A percentile compares a stretch with the other conserved stretches of the same genome.
Conservation (phyloP, 2,329 filamentous ascomycete species). For the Mycocentrospora acerina region DNA sequence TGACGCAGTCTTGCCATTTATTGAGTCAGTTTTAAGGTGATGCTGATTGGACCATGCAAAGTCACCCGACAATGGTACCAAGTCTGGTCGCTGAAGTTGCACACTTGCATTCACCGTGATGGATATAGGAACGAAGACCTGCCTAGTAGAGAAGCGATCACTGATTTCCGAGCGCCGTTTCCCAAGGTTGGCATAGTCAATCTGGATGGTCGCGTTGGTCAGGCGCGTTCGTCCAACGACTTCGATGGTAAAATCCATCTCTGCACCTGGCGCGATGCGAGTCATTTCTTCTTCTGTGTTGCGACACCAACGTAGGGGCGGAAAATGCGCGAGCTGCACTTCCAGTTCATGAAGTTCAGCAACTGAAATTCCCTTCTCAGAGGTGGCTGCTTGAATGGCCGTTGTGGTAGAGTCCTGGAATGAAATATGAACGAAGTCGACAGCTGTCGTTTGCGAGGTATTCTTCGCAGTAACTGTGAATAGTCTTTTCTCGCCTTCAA, state of each 20-base stretch:
- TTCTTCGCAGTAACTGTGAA: constrained; percentile 84
- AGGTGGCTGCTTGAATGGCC: constrained; percentile 72
- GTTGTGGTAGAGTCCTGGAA: constrained; percentile 86
- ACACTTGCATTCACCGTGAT: constrained; percentile 92
- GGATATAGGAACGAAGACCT: constrained; percentile 76
- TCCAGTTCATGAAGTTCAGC: constrained; percentile 86
- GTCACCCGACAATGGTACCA: constrained; percentile 69
- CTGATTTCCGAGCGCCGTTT: constrained; percentile 66
- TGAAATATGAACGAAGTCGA: constrained; percentile 82
- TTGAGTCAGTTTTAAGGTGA: not conserved
- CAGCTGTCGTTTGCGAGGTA: constrained; percentile 66
- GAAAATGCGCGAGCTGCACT: constrained; percentile 70
- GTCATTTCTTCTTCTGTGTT: constrained; percentile 47
- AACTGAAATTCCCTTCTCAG: constrained; percentile 73
- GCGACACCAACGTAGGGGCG: constrained; percentile 59
- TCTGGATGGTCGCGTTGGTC: constrained; percentile 74
- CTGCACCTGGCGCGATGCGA: constrained; percentile 67
- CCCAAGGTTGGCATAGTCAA: constrained; percentile 85
- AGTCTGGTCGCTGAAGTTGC: constrained; percentile 77
- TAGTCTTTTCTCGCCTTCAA: constrained; percentile 80
- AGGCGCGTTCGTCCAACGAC: constrained; percentile 84
- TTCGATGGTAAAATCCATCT: constrained; percentile 76
- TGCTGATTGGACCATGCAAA: constrained; percentile 63
- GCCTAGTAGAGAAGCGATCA: constrained; percentile 79
- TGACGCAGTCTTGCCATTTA: not conserved